Evolutionary conservation across 192 early-diverging fungal species (phyloP), one percentile per base, ranked within the genome.

Genomic region (Backusella psychrophila): DNA sequence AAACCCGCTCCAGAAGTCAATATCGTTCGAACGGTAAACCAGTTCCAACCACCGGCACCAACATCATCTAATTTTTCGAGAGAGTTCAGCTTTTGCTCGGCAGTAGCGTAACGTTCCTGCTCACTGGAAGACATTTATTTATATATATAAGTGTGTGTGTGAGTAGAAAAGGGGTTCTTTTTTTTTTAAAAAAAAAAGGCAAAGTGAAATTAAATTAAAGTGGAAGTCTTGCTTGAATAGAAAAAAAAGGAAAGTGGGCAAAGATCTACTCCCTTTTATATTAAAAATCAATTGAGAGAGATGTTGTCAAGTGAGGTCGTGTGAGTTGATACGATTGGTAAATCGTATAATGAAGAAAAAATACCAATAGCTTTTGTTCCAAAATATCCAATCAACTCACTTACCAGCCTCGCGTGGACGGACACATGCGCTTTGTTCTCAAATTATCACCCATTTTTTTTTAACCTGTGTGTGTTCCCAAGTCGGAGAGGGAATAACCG

Each of bases 1-100:
- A 97, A 96, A 79, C 95, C 93, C 49, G 90, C 87, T 73, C 90
- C 91, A 5, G 90, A 85, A 26, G 90, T 88, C 35, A 93, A 49
- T 77, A 88, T 88, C n/a, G 92, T 86, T 49, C 90, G 86, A 70
- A 91, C 77, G 75, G 90, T 89, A 84, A 91, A 91, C 92, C 90
- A 91, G 80, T 81, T 81, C 71, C 71, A 73, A 41, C 80, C 80
- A 74, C 75, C 80, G 6, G 69, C 52, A 19, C 68, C 44, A 23
- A 29, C 38, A 21, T 80, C 66, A 31, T 81, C 80, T 15, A 81
- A 66, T 15, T 56, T 81, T 38, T 81, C 75, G 31, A 81, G 66
- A 52, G 71, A 73, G 21, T 73, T 21, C 34, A 81, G 38, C 49
- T 77, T 77, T n/a, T 66, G 42, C 63, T 76, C 75, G 29, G 80